Evolutionary conservation across 768 basidiomycete genomes (phyloP).

Genomic region (Panaeolus cyanescens): DNA sequence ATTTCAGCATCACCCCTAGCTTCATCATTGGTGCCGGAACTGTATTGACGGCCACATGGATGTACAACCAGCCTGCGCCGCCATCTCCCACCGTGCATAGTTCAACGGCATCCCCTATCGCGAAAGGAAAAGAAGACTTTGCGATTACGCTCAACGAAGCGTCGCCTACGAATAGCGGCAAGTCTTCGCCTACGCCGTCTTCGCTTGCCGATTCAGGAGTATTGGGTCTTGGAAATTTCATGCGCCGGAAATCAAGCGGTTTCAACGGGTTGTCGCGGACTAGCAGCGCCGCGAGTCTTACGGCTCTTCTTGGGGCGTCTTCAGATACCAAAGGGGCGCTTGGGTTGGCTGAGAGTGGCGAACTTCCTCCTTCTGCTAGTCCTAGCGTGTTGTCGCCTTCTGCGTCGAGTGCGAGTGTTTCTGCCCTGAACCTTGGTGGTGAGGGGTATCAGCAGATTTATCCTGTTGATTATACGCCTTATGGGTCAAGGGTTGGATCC

Average conservation of each 20-base stretch:
- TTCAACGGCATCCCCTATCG: slow-evolving; percentile 24
- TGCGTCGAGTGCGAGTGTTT: slow-evolving; percentile 17
- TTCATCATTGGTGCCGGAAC: slow-evolving; percentile 87
- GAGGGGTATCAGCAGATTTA: slow-evolving; percentile 34
- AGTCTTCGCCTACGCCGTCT: slow-evolving; percentile 18
- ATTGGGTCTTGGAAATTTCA: slow-evolving; percentile 22
- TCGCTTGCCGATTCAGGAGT: slow-evolving; percentile 14
- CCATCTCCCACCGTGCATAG: slow-evolving; percentile 29
- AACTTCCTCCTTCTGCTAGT: slow-evolving; percentile 3
- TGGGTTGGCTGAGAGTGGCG: neutral
- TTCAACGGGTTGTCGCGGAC: slow-evolving; percentile 22
- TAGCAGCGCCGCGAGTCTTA: slow-evolving; percentile 23
- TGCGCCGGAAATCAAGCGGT: slow-evolving; percentile 23
- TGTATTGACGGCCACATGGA: slow-evolving; percentile 88
- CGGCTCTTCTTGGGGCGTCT: slow-evolving; percentile 11
- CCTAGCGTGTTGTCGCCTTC: slow-evolving; percentile 11
- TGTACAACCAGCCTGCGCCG: slow-evolving; percentile 82
- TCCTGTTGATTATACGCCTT: slow-evolving; percentile 34
- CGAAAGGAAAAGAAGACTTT: slow-evolving; percentile 9
- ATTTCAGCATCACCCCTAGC: slow-evolving; percentile 83
- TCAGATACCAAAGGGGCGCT: neutral
- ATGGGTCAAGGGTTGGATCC: slow-evolving; percentile 37
- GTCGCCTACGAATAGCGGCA: slow-evolving; percentile 17
- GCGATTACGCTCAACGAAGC: slow-evolving; percentile 20
- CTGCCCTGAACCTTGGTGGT: slow-evolving; percentile 9